A percentile compares a stretch with the other conserved stretches of the same genome.
These are phyloP conservation scores for Candida sithepensis DNA, from an alignment of 805 yeast species.

Conservation along the genomic window DNA sequence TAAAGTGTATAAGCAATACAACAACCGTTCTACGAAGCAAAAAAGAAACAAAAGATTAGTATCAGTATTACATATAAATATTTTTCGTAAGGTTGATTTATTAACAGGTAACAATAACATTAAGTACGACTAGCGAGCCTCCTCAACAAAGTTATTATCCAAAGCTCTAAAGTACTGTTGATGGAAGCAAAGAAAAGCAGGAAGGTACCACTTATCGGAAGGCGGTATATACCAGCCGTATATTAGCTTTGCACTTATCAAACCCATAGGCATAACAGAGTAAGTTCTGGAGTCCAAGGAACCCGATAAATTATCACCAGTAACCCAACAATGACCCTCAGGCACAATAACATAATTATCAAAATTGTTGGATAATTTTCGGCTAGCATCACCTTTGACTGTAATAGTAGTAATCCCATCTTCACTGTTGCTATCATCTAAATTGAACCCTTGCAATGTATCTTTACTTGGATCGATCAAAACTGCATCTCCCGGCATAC, in stretches of 20 bases:
- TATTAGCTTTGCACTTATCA: slow-evolving; percentile 81
- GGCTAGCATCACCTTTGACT: background rate
- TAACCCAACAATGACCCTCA: slow-evolving; percentile 93
- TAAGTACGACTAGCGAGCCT: slow-evolving; percentile 10
- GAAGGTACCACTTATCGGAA: slow-evolving; percentile 23
- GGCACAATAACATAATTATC: slow-evolving; percentile 74
- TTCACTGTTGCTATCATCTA: slow-evolving; percentile 4
- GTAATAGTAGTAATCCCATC: slow-evolving; percentile 1
- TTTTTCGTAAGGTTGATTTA: background rate
- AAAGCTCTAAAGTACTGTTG: slow-evolving; percentile 56
- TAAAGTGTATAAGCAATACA: background rate
- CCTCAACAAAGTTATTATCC: slow-evolving; percentile 45
- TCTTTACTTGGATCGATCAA: slow-evolving; percentile 74
- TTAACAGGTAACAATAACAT: no score
- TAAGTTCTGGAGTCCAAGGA: slow-evolving; percentile 89
- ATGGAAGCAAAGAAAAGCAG: slow-evolving; percentile 27
- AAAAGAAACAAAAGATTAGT: background rate
- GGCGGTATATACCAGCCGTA: slow-evolving; percentile 50
- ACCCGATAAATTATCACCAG: slow-evolving; percentile 89
- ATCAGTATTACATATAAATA: no score
- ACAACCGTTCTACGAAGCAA: background rate
- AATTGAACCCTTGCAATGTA: slow-evolving; percentile 35
- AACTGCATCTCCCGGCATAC: slow-evolving; percentile 92
- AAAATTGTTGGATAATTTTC: slow-evolving; percentile 15
- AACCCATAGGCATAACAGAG: slow-evolving; percentile 84